Evolutionary conservation across 116 monocot genomes (phyloP).

Genomic region (Iris pallida): DNA sequence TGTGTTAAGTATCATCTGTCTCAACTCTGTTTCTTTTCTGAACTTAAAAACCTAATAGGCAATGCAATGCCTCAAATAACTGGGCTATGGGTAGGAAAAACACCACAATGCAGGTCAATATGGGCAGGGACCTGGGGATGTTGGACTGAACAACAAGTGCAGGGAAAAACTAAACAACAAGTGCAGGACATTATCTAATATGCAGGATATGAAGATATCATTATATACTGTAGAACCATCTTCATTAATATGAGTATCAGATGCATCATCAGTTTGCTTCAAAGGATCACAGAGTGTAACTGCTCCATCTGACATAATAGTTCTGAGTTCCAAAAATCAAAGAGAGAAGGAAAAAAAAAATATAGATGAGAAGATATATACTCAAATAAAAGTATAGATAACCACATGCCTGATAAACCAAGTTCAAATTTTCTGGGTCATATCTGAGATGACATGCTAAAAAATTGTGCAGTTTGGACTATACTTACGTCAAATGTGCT

Average conservation of each 20-base stretch:
- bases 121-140: too few species aligned
- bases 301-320: slow-evolving; percentile 46
- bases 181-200: too few species aligned
- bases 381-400: not conserved
- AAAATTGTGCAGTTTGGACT: not conserved
- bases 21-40: too few species aligned
- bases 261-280: slow-evolving; percentile 11
- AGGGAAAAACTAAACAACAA: too few species aligned
- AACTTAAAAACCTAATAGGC: too few species aligned
- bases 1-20: too few species aligned
- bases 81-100: too few species aligned
- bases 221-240: slow-evolving; percentile 34
- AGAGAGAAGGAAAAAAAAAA: slow-evolving; percentile 6
- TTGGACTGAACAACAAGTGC: too few species aligned
- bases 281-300: slow-evolving; percentile 23
- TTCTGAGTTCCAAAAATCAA: slow-evolving; percentile 32
- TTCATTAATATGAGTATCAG: slow-evolving; percentile 6
- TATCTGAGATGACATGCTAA: not conserved
- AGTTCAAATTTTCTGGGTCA: not conserved
- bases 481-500: slow-evolving; percentile 62
- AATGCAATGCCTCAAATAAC: too few species aligned
- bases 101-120: too few species aligned
- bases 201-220: slow-evolving; percentile 50
- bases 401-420: not conserved
- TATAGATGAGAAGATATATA: not conserved